These are phyloP conservation scores for Stentor coeruleus DNA, from an alignment of 73 alveolate genomes.

Conservation along the genomic window DNA sequence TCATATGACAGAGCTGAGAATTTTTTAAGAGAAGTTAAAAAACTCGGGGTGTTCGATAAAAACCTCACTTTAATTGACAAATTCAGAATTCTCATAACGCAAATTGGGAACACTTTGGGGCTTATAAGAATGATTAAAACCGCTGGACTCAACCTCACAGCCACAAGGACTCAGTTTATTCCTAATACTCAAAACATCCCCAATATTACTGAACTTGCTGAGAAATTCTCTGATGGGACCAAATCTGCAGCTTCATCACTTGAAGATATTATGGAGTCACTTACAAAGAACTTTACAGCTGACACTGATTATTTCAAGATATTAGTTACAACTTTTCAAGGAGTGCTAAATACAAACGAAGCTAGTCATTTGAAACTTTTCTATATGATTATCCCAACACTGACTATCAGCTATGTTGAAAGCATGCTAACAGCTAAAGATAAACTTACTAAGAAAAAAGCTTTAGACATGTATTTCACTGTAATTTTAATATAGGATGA, in stretches of 20 bases:
- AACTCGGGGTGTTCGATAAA: constrained; percentile 79
- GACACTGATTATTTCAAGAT: constrained; percentile 84
- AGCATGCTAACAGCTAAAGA: constrained; percentile 86
- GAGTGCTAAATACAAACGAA: constrained; percentile 64
- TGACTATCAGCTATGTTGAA: constrained; percentile 86
- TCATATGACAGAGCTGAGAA: constrained; percentile 89
- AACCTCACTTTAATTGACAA: constrained; percentile 74
- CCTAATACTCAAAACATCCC: constrained; percentile 62
- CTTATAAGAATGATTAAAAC: constrained; percentile 90
- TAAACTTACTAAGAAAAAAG: constrained; percentile 80
- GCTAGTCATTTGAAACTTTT: constrained; percentile 80
- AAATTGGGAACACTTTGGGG: constrained; percentile 96
- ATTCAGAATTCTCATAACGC: constrained; percentile 84
- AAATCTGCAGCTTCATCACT: constrained; percentile 73
- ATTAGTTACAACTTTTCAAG: constrained; percentile 77
- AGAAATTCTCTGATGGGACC: constrained; percentile 70
- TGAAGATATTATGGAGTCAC: constrained; percentile 75
- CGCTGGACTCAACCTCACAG: constrained; percentile 86
- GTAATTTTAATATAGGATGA: constrained; percentile 84
- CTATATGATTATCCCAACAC: constrained; percentile 89
- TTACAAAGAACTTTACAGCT: constrained; percentile 76
- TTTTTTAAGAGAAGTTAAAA: constrained; percentile 74
- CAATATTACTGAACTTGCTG: constrained; percentile 38
- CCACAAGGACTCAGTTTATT: constrained; percentile 78
- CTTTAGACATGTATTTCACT: constrained; percentile 53